Percentiles rank a stretch among this genome's conserved stretches.
phyloP scores from a whole-genome alignment of 441 rosid genomes.

The Gossypium gossypioides region DNA sequence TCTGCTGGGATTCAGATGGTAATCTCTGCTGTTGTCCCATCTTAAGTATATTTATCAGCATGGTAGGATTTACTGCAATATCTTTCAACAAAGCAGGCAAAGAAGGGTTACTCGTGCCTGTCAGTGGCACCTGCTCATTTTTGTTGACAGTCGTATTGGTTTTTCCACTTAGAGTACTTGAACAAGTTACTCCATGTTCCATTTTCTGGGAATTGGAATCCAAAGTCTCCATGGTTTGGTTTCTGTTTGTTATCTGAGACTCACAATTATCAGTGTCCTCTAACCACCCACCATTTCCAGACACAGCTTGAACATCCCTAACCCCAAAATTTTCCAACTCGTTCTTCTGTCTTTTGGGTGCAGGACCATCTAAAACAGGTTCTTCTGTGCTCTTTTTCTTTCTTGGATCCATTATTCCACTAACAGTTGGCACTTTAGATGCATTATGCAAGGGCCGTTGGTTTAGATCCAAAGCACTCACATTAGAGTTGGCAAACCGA shows the following conservation, averaged over 20 bases:
- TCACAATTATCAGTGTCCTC: conserved; percentile 46
- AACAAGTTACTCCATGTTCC: conserved; percentile 31
- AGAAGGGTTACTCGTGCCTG: conserved; percentile 27
- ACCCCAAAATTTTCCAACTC: conserved; percentile 32
- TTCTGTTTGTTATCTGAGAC: conserved; percentile 25
- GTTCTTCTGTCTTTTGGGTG: conserved; percentile 52
- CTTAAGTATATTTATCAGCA: conserved; percentile 59
- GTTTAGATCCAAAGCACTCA: conserved; percentile 31
- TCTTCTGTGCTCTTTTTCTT: conserved; percentile 57
- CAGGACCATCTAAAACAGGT: conserved; percentile 38
- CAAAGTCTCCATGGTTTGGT: conserved; percentile 21
- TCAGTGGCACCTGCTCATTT: conserved; percentile 28
- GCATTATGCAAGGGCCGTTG: conserved; percentile 22
- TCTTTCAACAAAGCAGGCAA: conserved; percentile 53
- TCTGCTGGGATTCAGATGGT: conserved; percentile 44
- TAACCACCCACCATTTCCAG: conserved; percentile 62
- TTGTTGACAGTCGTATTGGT: conserved; percentile 24
- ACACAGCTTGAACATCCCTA: conserved; percentile 27
- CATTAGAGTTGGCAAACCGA: conserved; percentile 46
- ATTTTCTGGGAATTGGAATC: conserved; percentile 34
- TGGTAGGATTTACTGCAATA: conserved; percentile 63
- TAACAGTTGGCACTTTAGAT: conserved; percentile 33
- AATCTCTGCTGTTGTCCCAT: conserved; percentile 59
- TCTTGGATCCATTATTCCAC: conserved; percentile 35
- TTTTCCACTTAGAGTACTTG: conserved; percentile 24